Conservation (phyloP, 352 stramenopile genomes). For the Stephanocyclus meneghinianus region DNA sequence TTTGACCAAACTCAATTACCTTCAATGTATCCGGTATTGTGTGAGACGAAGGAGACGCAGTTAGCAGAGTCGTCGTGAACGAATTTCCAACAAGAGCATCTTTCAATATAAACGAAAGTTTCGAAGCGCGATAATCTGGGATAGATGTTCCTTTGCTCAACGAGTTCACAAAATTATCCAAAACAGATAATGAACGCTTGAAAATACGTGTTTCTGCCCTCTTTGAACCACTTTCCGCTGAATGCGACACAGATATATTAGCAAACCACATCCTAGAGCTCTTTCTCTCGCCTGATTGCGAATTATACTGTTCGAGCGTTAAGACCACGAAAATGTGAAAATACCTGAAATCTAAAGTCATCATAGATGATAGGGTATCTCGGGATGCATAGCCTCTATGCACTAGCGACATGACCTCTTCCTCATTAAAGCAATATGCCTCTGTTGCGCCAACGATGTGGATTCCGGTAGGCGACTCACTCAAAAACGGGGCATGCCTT, state of each 20-base stretch:
- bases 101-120: conserved; percentile 15
- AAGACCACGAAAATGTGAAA: conserved; percentile 18
- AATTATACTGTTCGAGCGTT: conserved; percentile 8
- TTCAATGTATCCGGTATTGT: conserved; percentile 10
- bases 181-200: background rate
- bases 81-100: conserved; percentile 23
- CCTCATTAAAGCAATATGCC: conserved; percentile 17
- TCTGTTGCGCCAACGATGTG: conserved; percentile 13
- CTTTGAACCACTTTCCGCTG: background rate
- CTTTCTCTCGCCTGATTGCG: background rate
- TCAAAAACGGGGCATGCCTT: conserved; percentile 14
- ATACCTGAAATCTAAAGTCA: conserved; percentile 8
- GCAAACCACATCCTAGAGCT: conserved; percentile 17
- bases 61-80: conserved; percentile 16
- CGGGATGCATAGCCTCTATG: conserved; percentile 9
- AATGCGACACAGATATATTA: background rate
- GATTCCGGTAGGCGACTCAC: conserved; percentile 1
- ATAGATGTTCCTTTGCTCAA: background rate
- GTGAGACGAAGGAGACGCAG: conserved; percentile 11
- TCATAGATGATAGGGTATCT: background rate
- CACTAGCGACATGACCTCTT: conserved; percentile 8
- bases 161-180: conserved; percentile 9
- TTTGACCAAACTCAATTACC: conserved; percentile 18
- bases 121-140: conserved; percentile 11
- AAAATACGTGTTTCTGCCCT: conserved; percentile 1